These are phyloP conservation scores for Paecilomyces sp. DNA, from an alignment of 2,329 filamentous ascomycete genomes.

Conservation along the genomic window DNA sequence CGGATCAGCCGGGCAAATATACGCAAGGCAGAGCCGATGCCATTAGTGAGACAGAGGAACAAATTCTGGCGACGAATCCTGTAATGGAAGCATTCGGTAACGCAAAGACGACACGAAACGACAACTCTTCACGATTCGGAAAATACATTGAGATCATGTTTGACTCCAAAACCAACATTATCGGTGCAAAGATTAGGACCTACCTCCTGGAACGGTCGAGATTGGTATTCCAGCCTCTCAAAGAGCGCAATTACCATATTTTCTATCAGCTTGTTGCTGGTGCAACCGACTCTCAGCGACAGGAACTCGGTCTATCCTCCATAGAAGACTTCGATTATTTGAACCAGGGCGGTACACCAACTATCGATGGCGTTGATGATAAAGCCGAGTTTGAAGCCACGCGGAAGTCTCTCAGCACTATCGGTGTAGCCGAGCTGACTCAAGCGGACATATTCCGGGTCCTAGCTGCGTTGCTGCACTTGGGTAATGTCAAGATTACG, in stretches of 20 bases:
- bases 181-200: conserved; percentile 93
- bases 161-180: conserved; percentile 88
- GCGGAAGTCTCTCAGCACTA: conserved; percentile 75
- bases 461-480: conserved; percentile 81
- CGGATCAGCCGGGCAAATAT: conserved; percentile 74
- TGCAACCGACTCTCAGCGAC: conserved; percentile 73
- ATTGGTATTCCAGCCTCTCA: conserved; percentile 92
- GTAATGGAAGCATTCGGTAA: conserved; percentile 99
- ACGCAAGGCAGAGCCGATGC: conserved; percentile 66
- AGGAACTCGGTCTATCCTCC: conserved; percentile 70
- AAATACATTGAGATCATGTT: conserved; percentile 99
- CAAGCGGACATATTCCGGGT: conserved; percentile 85
- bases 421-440: conserved; percentile 68
- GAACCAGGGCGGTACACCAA: conserved; percentile 86
- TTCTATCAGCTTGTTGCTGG: conserved; percentile 97
- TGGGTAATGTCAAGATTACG: conserved; percentile 94
- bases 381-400: conserved; percentile 89
- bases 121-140: conserved; percentile 97
- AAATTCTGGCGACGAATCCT: conserved; percentile 94
- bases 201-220: conserved; percentile 93
- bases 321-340: conserved; percentile 93
- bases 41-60: conserved; percentile 98
- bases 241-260: conserved; percentile 98
- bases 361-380: conserved; percentile 92
- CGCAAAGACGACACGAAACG: conserved; percentile 98